Conservation (phyloP, 2,329 filamentous ascomycete species). For the Fusarium cyanostomum region DNA sequence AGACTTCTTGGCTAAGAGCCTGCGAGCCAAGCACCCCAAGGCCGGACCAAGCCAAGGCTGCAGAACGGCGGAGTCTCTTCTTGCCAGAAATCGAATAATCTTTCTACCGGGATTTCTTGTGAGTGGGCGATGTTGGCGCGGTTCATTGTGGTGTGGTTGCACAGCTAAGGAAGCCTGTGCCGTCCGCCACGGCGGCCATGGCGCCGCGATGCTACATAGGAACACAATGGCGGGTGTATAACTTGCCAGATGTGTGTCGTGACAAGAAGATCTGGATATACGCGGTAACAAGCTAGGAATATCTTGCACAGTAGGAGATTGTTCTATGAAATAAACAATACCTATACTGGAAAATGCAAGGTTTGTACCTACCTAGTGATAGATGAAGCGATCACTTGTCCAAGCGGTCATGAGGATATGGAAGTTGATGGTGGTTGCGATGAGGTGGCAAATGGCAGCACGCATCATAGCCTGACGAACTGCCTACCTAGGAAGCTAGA, state of each 20-base stretch:
- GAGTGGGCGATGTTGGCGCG: slow-evolving; percentile 21
- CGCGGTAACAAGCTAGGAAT: slow-evolving; percentile 1
- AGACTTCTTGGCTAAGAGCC: slow-evolving; percentile 15
- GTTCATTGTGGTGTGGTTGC: slow-evolving; percentile 23
- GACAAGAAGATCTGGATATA: slow-evolving; percentile 7
- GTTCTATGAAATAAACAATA: slow-evolving; percentile 1
- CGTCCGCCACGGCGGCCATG: slow-evolving; percentile 29
- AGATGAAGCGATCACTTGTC: slow-evolving; percentile 21
- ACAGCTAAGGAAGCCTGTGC: slow-evolving; percentile 30
- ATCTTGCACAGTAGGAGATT: background rate
- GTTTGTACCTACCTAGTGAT: background rate
- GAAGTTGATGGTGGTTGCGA: slow-evolving; percentile 17
- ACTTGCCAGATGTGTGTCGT: slow-evolving; percentile 26
- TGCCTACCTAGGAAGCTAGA: slow-evolving; percentile 25
- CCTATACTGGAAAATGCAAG: slow-evolving; percentile 16
- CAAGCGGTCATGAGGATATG: slow-evolving; percentile 8
- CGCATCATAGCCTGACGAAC: background rate
- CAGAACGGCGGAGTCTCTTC: slow-evolving; percentile 4
- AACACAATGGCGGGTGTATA: slow-evolving; percentile 19
- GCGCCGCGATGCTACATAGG: slow-evolving; percentile 19
- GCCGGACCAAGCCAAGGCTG: slow-evolving; percentile 19
- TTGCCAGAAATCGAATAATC: slow-evolving; percentile 11
- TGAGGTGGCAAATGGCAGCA: slow-evolving; percentile 35
- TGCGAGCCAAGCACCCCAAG: slow-evolving; percentile 5
- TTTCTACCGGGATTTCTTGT: slow-evolving; percentile 6